phyloP scores from a whole-genome alignment of 2,329 filamentous ascomycete species.

The Fusarium odoratissimum region DNA sequence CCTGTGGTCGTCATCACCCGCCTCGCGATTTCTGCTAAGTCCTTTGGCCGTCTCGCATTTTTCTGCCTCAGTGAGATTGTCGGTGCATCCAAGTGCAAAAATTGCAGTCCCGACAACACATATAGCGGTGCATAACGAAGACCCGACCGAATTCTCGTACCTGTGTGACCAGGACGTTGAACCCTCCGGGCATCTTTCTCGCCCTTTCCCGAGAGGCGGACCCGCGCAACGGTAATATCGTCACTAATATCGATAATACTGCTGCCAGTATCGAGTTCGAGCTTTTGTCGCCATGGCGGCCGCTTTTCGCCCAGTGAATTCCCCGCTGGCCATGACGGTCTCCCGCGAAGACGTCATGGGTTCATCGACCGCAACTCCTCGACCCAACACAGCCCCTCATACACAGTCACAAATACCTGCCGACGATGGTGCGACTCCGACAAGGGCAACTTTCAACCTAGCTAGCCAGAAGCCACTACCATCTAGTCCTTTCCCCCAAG shows the following conservation, averaged over 20 bases:
- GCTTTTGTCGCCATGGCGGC: constrained; percentile 58
- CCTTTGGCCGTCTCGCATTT: constrained; percentile 42
- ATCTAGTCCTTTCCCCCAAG: constrained; percentile 63
- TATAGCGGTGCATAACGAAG: constrained; percentile 26
- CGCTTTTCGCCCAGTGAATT: constrained; percentile 62
- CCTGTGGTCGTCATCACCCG: constrained; percentile 39
- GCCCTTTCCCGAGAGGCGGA: constrained; percentile 20
- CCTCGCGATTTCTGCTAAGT: constrained; percentile 30
- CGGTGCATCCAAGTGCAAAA: constrained; percentile 29
- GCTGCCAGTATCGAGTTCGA: constrained; percentile 4
- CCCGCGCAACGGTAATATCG: constrained; percentile 17
- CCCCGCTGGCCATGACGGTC: constrained; percentile 50
- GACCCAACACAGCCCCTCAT: constrained; percentile 52
- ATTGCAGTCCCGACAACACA: constrained; percentile 30
- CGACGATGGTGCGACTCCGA: constrained; percentile 71
- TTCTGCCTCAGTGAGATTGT: constrained; percentile 42
- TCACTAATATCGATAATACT: constrained; percentile 21
- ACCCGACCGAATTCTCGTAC: constrained; percentile 33
- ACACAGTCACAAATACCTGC: constrained; percentile 41
- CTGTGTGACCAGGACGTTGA: constrained; percentile 38
- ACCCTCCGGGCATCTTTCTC: constrained; percentile 16
- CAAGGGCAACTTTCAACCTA: constrained; percentile 65
- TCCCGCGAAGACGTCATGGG: constrained; percentile 52
- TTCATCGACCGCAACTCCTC: constrained; percentile 51
- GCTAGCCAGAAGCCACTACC: constrained; percentile 66